Base-by-base conservation (phyloP, 768 basidiomycete species). In the Trametes cubensis region DNA sequence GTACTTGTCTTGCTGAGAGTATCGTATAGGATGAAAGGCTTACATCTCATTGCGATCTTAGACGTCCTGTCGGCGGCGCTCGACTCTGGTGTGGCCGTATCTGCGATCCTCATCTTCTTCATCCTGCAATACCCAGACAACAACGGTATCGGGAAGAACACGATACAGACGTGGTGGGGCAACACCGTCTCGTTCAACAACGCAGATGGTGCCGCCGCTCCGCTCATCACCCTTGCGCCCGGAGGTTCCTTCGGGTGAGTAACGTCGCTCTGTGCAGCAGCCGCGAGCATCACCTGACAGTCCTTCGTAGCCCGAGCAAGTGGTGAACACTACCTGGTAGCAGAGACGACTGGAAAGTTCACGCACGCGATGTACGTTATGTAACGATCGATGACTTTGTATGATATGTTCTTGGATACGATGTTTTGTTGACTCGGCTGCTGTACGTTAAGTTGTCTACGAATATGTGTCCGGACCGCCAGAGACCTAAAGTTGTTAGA, bases 61-160 rank as follows among this genome's bases (percentile, higher is more conserved):
- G 87, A 91, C 70, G 85, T 91, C 13, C 75, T 90, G 44, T 89
- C 87, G 30, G 89, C 90, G 42, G 88, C 88, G 23, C 75, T 92
- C 60, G 90, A 92, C 73, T 82, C 86, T 15, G 90, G 90, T 23
- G 83, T 68, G 15, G 74, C 72, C 11, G 57, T 73, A 2, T 54
- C 67, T 0, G 66, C 63, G 13, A 69, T 73, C 60, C 20, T 73
- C 40, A 69, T 73, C 26, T 75, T 72, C 66, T 71, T 70, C 68
- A 70, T 71, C 64, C 64, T 77, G 34, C 74, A 77, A 54, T 77
- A 71, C 51, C 76, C 76, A 6, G 57, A 49, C 58, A 73, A 75
- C 49, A 70, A 69, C 30, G 62, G 62, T 14, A 77, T 77, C 41
- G 76, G 76, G 8, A 41, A 44, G 30, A 64, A 71, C 62, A 74